Evolutionary conservation across 106 monocot species (phyloP).

Genomic region (Dendrobium chrysotoxum): DNA sequence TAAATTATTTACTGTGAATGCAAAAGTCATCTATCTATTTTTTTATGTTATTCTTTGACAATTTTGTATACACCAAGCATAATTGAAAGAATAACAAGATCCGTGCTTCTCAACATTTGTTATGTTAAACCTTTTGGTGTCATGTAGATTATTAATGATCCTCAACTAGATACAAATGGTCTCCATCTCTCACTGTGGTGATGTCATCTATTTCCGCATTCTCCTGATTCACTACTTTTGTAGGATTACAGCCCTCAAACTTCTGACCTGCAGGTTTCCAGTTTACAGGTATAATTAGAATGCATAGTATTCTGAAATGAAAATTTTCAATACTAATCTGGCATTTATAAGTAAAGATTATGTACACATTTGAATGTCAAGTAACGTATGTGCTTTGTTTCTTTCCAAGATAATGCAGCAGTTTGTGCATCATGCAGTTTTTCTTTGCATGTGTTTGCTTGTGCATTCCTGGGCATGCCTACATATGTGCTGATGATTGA

Average conservation of each 20-base stretch:
- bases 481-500: no score
- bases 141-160: background rate
- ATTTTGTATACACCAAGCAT: background rate
- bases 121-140: background rate
- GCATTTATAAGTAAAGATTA: background rate
- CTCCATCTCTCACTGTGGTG: conserved; percentile 2
- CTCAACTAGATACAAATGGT: conserved; percentile 11
- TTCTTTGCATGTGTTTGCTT: background rate
- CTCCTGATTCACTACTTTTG: conserved; percentile 3
- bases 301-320: background rate
- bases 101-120: background rate
- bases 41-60: conserved; percentile 1
- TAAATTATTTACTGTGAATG: background rate
- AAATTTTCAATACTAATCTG: background rate
- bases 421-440: background rate
- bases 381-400: background rate
- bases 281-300: background rate
- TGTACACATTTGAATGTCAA: background rate
- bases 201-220: conserved; percentile 14
- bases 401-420: background rate
- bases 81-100: background rate
- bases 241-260: conserved; percentile 8
- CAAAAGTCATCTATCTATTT: background rate
- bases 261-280: conserved; percentile 9
- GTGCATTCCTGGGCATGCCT: background rate